Conservation (phyloP, 2,329 filamentous ascomycete species). For the Lasiodiplodia citricola region DNA sequence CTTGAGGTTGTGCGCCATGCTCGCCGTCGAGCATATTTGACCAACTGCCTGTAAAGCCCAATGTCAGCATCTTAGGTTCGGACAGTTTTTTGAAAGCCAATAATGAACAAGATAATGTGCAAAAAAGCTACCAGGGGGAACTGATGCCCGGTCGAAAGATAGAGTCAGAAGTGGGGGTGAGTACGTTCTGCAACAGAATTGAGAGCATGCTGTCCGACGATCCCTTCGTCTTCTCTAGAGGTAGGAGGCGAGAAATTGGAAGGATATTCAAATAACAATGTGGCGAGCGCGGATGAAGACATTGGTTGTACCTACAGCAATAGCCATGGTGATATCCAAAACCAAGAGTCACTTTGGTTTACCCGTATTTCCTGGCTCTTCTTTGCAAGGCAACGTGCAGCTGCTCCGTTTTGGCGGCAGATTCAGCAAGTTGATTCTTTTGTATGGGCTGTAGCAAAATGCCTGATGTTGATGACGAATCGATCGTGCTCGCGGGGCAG, state of each 20-base stretch:
- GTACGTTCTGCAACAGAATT: background rate
- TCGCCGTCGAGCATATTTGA: constrained; percentile 85
- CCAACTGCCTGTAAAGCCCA: constrained; percentile 71
- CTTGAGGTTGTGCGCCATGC: constrained; percentile 76
- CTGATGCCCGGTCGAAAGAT: background rate
- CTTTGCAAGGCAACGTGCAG: background rate
- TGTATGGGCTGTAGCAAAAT: background rate
- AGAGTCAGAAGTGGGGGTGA: background rate
- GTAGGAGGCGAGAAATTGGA: background rate
- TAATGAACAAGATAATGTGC: background rate
- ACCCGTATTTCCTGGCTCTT: background rate
- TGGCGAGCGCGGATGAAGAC: background rate
- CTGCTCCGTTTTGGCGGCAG: background rate
- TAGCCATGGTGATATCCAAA: constrained; percentile 1
- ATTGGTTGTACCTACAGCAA: constrained; percentile 1
- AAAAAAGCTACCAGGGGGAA: background rate
- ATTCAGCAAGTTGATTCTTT: background rate
- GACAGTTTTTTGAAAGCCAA: background rate
- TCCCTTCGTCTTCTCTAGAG: background rate
- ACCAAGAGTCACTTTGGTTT: no score
- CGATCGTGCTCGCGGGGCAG: background rate
- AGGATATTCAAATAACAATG: background rate
- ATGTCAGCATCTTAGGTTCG: background rate
- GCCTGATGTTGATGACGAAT: background rate
- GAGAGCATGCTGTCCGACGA: no score